These are phyloP conservation scores for Croton laevigatus DNA, from an alignment of 441 rosid genomes.

Conservation along the genomic window DNA sequence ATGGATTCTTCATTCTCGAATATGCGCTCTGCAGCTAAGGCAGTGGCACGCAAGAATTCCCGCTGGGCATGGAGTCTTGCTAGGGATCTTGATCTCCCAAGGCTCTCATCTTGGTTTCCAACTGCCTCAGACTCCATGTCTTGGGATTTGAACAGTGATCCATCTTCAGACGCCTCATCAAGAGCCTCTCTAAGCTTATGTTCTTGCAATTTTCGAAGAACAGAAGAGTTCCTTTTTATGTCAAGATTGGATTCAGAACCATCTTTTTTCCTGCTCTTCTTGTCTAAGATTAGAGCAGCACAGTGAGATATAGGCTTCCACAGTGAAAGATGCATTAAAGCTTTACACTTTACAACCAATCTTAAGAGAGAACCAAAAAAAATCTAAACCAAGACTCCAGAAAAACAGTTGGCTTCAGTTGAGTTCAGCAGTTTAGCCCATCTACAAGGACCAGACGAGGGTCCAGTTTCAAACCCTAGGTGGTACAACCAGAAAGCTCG, in stretches of 20 bases:
- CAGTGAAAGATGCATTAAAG: slow-evolving; percentile 86
- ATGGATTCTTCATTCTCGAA: slow-evolving; percentile 69
- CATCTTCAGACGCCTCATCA: slow-evolving; percentile 94
- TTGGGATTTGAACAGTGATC: slow-evolving; percentile 79
- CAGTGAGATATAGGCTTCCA: slow-evolving; percentile 98
- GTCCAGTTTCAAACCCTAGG: slow-evolving; percentile 33
- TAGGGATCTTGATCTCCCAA: slow-evolving; percentile 86
- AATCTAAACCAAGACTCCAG: slow-evolving; percentile 27
- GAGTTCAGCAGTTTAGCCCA: slow-evolving; percentile 48
- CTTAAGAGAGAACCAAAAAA: slow-evolving; percentile 19
- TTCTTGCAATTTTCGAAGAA: slow-evolving; percentile 64
- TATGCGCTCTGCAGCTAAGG: slow-evolving; percentile 64
- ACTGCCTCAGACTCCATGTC: slow-evolving; percentile 55
- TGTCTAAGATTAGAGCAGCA: slow-evolving; percentile 89
- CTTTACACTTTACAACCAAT: slow-evolving; percentile 23
- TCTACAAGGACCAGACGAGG: slow-evolving; percentile 26
- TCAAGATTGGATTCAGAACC: slow-evolving; percentile 61
- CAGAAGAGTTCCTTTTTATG: slow-evolving; percentile 43
- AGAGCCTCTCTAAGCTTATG: slow-evolving; percentile 83
- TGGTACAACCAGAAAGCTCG: background rate
- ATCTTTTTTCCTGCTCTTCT: slow-evolving; percentile 80
- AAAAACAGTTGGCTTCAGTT: slow-evolving; percentile 9
- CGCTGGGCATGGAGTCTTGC: slow-evolving; percentile 96
- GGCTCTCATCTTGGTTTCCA: slow-evolving; percentile 52
- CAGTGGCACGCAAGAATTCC: slow-evolving; percentile 84